These are phyloP conservation scores for Mytilinidion resinicola DNA, from an alignment of 495 filamentous ascomycete species.

Conservation along the genomic window DNA sequence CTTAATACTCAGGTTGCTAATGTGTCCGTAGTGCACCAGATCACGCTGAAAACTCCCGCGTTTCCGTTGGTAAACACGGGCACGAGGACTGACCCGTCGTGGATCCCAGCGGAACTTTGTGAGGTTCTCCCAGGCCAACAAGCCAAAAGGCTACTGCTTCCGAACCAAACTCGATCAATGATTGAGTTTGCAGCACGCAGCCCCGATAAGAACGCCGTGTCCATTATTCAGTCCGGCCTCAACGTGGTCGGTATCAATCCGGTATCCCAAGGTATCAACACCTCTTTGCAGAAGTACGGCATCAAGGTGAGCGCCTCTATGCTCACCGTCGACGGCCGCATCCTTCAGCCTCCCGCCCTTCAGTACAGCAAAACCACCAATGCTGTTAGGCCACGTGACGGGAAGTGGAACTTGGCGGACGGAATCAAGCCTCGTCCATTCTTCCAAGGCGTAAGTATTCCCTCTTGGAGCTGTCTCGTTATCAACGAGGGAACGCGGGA, in stretches of 20 bases:
- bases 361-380: slow-evolving; percentile 40
- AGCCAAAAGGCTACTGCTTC: slow-evolving; percentile 47
- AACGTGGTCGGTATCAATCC: slow-evolving; percentile 40
- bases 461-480: slow-evolving; percentile 22
- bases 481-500: slow-evolving; percentile 10
- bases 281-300: slow-evolving; percentile 44
- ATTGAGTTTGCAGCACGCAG: slow-evolving; percentile 61
- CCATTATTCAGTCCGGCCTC: slow-evolving; percentile 54
- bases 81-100: slow-evolving; percentile 49
- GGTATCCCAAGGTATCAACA: slow-evolving; percentile 1
- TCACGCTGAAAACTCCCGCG: slow-evolving; percentile 32
- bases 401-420: slow-evolving; percentile 53
- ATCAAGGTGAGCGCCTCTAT: slow-evolving; percentile 49
- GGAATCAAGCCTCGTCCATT: slow-evolving; percentile 25
- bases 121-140: slow-evolving; percentile 60
- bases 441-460: neutral
- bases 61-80: slow-evolving; percentile 69
- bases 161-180: slow-evolving; percentile 57
- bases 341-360: slow-evolving; percentile 51
- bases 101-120: slow-evolving; percentile 62
- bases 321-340: slow-evolving; percentile 58
- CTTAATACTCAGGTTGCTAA: neutral
- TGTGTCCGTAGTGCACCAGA: slow-evolving; percentile 38
- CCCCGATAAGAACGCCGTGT: slow-evolving; percentile 58
- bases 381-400: slow-evolving; percentile 28